A percentile compares a stretch with the other conserved stretches of the same genome.
phyloP scores from a whole-genome alignment of 176 grass and related monocot genomes.

The Oryza rufipogon region DNA sequence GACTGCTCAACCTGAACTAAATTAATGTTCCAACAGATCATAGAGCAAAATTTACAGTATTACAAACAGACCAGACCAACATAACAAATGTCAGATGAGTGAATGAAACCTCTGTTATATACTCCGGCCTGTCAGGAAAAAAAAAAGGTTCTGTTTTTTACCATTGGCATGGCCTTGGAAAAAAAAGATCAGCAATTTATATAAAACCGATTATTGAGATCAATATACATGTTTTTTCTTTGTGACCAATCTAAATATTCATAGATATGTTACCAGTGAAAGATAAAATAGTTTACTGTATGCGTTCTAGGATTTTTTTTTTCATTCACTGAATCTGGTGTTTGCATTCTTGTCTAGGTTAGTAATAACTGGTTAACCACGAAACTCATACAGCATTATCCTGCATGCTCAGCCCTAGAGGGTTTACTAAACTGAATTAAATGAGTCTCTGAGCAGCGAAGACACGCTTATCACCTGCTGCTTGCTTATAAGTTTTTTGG shows the following conservation, averaged over 20 bases:
- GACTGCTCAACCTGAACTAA: slow-evolving; percentile 28
- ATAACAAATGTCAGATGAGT: slow-evolving; percentile 19
- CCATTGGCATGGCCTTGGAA: neutral
- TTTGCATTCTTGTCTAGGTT: slow-evolving; percentile 37
- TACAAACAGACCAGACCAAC: slow-evolving; percentile 34
- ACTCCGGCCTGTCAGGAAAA: neutral
- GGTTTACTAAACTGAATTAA: slow-evolving; percentile 29
- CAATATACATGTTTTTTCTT: slow-evolving; percentile 7
- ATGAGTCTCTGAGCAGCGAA: slow-evolving; percentile 4
- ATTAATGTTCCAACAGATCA: slow-evolving; percentile 7
- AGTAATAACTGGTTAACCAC: slow-evolving; percentile 9
- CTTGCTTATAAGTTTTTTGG: slow-evolving; percentile 74
- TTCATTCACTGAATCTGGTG: slow-evolving; percentile 3
- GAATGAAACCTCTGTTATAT: slow-evolving; percentile 23
- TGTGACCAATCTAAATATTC: neutral
- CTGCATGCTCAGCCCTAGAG: slow-evolving; percentile 19
- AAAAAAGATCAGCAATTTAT: slow-evolving; percentile 10
- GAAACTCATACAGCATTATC: slow-evolving; percentile 40
- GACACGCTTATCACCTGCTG: slow-evolving; percentile 64
- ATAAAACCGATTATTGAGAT: slow-evolving; percentile 7
- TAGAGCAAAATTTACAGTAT: slow-evolving; percentile 27
- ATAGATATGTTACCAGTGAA: slow-evolving; percentile 15
- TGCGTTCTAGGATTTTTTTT: slow-evolving; percentile 29
- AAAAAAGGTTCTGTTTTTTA: neutral
- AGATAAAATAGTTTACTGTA: slow-evolving; percentile 26